Conservation (phyloP, 2,329 filamentous ascomycete genomes). For the Penicillium polonicum region DNA sequence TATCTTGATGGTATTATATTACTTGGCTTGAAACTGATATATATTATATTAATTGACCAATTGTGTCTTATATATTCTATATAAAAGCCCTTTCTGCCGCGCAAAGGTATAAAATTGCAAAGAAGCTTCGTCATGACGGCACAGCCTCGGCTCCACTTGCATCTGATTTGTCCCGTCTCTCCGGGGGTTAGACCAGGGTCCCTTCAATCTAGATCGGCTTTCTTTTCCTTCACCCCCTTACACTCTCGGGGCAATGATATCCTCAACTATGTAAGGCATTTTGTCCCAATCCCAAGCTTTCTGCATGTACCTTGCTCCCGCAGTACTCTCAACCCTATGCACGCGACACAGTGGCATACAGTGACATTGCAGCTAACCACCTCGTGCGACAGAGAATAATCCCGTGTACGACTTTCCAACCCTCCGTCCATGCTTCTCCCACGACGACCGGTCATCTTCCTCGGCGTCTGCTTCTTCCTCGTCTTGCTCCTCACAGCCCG, state of each 20-base stretch:
- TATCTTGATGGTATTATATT: neutral
- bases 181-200: neutral
- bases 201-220: constrained; percentile 1
- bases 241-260: constrained; percentile 1
- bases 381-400: constrained; percentile 14
- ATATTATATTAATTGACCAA: neutral
- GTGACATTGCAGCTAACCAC: constrained; percentile 9
- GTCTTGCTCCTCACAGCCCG: constrained; percentile 32
- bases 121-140: constrained; percentile 7
- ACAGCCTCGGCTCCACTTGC: neutral
- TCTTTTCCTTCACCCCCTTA: neutral
- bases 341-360: neutral
- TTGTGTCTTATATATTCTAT: no score
- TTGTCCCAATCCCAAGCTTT: neutral
- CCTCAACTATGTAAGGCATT: constrained; percentile 2
- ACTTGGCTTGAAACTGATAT: neutral
- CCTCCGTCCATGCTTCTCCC: constrained; percentile 33
- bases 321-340: neutral
- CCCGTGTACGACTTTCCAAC: neutral
- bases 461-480: constrained; percentile 35
- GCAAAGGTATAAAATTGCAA: neutral
- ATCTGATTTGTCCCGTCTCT: neutral
- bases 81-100: neutral
- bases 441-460: constrained; percentile 32
- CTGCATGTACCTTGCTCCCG: neutral